Percentiles rank a stretch among this genome's conserved stretches.
Evolutionary conservation across 176 grass and related monocot genomes (phyloP).

Genomic region (Miscanthus lutarioriparius): DNA sequence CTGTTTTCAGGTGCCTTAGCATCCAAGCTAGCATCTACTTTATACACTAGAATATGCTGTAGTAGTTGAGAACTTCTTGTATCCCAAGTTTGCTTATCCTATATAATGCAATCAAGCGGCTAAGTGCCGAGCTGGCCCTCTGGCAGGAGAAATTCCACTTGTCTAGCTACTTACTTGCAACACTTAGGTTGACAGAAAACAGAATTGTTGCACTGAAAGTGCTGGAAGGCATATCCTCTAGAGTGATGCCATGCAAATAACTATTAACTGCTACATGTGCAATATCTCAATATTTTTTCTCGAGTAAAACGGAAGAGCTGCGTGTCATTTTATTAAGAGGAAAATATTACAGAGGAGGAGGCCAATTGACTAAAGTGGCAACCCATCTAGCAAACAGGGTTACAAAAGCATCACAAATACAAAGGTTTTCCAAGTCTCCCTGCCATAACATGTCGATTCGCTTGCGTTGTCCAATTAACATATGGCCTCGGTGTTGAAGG

Average conservation of each 20-base stretch:
- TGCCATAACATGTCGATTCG: neutral
- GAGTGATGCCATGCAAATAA: neutral
- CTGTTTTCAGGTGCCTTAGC: too few species aligned
- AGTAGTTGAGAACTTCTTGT: too few species aligned
- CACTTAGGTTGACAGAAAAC: neutral
- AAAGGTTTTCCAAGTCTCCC: neutral
- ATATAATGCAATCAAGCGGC: too few species aligned
- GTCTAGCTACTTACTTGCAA: too few species aligned
- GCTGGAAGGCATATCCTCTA: neutral
- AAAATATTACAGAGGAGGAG: neutral
- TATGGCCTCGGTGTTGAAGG: neutral
- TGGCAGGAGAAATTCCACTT: too few species aligned
- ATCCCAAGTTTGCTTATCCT: too few species aligned
- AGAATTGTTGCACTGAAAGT: neutral
- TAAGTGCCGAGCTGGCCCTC: too few species aligned
- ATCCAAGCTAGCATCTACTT: too few species aligned
- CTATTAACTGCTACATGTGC: neutral
- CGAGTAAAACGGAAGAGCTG: neutral
- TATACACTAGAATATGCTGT: too few species aligned
- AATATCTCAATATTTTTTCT: constrained; percentile 22
- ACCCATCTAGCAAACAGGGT: neutral
- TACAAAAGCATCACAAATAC: neutral
- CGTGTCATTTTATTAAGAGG: neutral
- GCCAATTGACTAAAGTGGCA: neutral
- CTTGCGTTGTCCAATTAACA: too few species aligned